Evolutionary conservation across 2,329 filamentous ascomycete genomes (phyloP).

Genomic region (Alternaria burnsii): DNA sequence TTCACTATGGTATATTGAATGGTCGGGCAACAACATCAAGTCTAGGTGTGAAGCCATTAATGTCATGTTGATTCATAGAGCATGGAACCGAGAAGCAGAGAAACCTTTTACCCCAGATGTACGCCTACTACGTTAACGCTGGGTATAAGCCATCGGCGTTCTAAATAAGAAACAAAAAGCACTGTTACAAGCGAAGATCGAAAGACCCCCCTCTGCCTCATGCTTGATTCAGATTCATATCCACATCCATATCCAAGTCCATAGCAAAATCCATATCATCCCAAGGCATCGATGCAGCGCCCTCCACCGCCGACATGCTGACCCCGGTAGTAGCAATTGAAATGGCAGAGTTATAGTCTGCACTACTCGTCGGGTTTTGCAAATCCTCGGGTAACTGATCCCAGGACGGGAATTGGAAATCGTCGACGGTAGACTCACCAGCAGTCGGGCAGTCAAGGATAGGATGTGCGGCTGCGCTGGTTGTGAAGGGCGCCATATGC

Average conservation of each 20-base stretch:
- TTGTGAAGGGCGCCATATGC: constrained; percentile 7
- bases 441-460: constrained; percentile 12
- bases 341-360: constrained; percentile 25
- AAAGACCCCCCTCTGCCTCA: constrained; percentile 1
- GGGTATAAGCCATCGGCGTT: not conserved
- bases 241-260: constrained; percentile 40
- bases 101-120: not conserved
- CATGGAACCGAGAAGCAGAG: not conserved
- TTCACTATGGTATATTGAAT: too few species aligned
- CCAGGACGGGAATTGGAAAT: constrained; percentile 40
- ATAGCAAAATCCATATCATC: constrained; percentile 46
- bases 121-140: not conserved
- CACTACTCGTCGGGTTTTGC: constrained; percentile 33
- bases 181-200: not conserved
- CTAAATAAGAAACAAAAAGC: not conserved
- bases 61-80: not conserved
- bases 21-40: too few species aligned
- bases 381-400: constrained; percentile 38
- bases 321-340: constrained; percentile 23
- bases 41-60: not conserved
- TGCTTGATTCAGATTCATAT: constrained; percentile 21
- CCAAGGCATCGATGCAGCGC: constrained; percentile 31
- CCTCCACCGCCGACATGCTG: constrained; percentile 13
- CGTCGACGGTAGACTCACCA: constrained; percentile 9
- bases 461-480: not conserved